Conservation (phyloP, 208 protist genomes). For the Strigomonas galati region DNA sequence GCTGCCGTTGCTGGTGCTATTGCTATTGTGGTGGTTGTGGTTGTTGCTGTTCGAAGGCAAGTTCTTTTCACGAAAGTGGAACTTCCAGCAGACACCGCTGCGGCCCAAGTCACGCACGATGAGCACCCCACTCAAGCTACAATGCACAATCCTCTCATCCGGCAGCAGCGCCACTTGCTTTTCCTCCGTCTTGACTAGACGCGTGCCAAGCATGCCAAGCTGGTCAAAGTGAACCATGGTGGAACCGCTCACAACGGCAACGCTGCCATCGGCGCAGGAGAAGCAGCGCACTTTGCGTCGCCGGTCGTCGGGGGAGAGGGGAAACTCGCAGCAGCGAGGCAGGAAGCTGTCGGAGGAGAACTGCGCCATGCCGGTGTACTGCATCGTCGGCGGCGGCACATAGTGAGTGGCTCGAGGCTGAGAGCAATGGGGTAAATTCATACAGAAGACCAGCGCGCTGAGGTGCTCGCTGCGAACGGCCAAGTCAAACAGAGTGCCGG, state of each 20-base stretch:
- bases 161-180: constrained; percentile 1
- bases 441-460: constrained; percentile 40
- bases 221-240: constrained; percentile 7
- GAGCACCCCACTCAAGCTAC: constrained; percentile 1
- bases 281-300: not conserved
- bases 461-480: constrained; percentile 56
- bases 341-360: constrained; percentile 4
- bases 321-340: constrained; percentile 8
- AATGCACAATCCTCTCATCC: constrained; percentile 14
- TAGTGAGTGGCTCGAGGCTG: not conserved
- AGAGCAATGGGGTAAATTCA: constrained; percentile 6
- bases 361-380: not conserved
- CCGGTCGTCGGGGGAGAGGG: not conserved
- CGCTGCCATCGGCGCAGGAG: not conserved
- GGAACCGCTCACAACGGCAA: not conserved
- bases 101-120: constrained; percentile 5
- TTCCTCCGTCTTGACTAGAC: constrained; percentile 5
- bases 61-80: constrained; percentile 7
- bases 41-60: not conserved
- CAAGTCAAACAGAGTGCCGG: constrained; percentile 44
- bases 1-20: not conserved
- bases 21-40: not conserved
- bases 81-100: constrained; percentile 8
- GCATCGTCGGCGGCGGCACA: not conserved
- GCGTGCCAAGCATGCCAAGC: constrained; percentile 22